Percentiles rank a stretch among this genome's conserved stretches.
These are phyloP conservation scores for Helicocarpus griseus DNA, from an alignment of 2,329 filamentous ascomycete species.

Conservation along the genomic window DNA sequence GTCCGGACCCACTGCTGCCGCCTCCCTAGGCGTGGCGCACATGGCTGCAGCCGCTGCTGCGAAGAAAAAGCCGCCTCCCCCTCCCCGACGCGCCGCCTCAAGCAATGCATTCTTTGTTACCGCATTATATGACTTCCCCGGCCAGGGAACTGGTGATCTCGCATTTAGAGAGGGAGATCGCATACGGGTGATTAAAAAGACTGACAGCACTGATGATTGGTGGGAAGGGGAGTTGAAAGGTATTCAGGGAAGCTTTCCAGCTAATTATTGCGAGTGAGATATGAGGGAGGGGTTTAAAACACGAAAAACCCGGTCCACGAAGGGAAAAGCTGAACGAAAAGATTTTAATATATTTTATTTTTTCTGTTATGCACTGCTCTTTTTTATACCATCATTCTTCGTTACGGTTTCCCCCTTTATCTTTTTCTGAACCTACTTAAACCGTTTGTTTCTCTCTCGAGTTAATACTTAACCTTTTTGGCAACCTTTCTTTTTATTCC, in stretches of 20 bases:
- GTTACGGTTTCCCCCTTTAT: too few relatives aligned
- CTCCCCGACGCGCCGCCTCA: constrained; percentile 45
- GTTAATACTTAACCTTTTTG: too few relatives aligned
- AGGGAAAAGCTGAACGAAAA: too few relatives aligned
- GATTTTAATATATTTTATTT: background rate
- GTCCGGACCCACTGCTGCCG: constrained; percentile 21
- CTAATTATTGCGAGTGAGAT: constrained; percentile 60
- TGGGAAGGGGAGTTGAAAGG: constrained; percentile 72
- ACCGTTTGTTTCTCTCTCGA: too few relatives aligned
- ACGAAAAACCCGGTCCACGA: too few relatives aligned
- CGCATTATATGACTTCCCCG: constrained; percentile 66
- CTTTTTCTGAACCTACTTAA: too few relatives aligned
- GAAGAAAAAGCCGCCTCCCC: constrained; percentile 69
- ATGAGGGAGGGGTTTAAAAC: background rate
- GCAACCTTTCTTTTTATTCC: too few relatives aligned
- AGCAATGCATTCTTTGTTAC: constrained; percentile 50
- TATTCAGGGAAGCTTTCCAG: constrained; percentile 62
- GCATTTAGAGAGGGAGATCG: constrained; percentile 66
- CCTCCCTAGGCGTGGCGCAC: constrained; percentile 31
- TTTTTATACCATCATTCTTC: background rate
- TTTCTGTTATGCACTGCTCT: background rate
- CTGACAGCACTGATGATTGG: constrained; percentile 73
- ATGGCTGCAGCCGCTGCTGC: constrained; percentile 31
- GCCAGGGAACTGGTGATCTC: constrained; percentile 60
- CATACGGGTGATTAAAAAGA: constrained; percentile 70